Conservation (phyloP, 208 protist genomes). For the Trypanosoma caninum region DNA sequence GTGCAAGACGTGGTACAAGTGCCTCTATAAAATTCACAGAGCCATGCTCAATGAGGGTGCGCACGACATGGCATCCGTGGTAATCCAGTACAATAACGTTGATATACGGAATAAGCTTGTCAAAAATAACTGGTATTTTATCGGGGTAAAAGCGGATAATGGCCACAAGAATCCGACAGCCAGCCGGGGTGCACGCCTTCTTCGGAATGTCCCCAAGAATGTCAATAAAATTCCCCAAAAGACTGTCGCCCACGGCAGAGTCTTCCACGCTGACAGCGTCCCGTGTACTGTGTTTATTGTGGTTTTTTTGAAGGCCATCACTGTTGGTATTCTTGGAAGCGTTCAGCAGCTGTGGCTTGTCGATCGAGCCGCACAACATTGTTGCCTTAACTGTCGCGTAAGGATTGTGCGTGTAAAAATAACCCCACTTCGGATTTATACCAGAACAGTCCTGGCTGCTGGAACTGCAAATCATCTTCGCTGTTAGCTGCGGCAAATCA, state of each 20-base stretch:
- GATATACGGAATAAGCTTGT: slow-evolving; percentile 59
- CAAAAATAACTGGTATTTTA: slow-evolving; percentile 47
- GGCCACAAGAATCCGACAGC: slow-evolving; percentile 49
- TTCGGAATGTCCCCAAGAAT: slow-evolving; percentile 43
- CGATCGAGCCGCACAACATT: slow-evolving; percentile 8
- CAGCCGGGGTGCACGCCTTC: slow-evolving; percentile 45
- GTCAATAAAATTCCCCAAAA: slow-evolving; percentile 42
- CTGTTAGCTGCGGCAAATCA: not conserved
- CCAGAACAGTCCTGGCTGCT: slow-evolving; percentile 20
- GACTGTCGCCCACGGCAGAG: not conserved
- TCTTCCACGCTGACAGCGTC: not conserved
- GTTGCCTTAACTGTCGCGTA: slow-evolving; percentile 44
- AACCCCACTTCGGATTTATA: not conserved
- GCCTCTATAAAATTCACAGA: slow-evolving; percentile 39
- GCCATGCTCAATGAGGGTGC: slow-evolving; percentile 62
- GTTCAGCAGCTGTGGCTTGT: slow-evolving; percentile 4
- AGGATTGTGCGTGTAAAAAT: slow-evolving; percentile 67
- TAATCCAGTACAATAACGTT: slow-evolving; percentile 55
- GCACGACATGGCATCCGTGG: slow-evolving; percentile 73
- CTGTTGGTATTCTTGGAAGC: slow-evolving; percentile 28
- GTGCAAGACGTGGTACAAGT: slow-evolving; percentile 40
- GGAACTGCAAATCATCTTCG: not conserved
- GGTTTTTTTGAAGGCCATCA: slow-evolving; percentile 23
- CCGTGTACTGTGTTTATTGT: not conserved
- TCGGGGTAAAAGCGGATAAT: slow-evolving; percentile 62